Evolutionary conservation across 2,329 filamentous ascomycete genomes (phyloP).

Genomic region (Stemphylium beticola): DNA sequence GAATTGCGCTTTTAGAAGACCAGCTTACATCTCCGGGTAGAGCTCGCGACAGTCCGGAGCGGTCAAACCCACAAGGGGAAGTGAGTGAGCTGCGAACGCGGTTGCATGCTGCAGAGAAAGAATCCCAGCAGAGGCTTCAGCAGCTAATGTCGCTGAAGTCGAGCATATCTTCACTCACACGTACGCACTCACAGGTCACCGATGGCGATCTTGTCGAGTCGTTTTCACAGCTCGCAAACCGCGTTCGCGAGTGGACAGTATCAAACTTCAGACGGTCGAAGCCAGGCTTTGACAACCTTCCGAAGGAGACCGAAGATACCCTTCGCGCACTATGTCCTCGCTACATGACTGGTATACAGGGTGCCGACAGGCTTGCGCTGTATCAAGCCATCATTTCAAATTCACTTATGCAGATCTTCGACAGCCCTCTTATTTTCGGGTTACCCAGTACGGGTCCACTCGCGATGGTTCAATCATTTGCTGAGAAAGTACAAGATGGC

Average conservation of each 20-base stretch:
- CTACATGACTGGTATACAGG: conserved; percentile 15
- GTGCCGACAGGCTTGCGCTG: conserved; percentile 36
- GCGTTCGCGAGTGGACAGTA: conserved; percentile 77
- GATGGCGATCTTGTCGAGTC: conserved; percentile 71
- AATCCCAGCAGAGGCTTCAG: conserved; percentile 60
- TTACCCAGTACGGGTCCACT: conserved; percentile 31
- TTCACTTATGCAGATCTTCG: conserved; percentile 37
- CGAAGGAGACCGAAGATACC: conserved; percentile 21
- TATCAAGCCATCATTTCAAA: conserved; percentile 41
- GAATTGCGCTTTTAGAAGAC: conserved; percentile 34
- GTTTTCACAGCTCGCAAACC: conserved; percentile 68
- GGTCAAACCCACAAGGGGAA: conserved; percentile 21
- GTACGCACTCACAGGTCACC: conserved; percentile 65
- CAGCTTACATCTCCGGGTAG: conserved; percentile 29
- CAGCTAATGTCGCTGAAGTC: conserved; percentile 74
- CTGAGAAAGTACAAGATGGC: conserved; percentile 21
- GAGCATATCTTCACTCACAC: conserved; percentile 71
- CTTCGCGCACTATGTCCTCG: conserved; percentile 26
- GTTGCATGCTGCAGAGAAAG: conserved; percentile 58
- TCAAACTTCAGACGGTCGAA: conserved; percentile 70
- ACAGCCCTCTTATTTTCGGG: conserved; percentile 35
- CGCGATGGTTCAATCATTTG: conserved; percentile 24
- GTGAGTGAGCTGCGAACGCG: conserved; percentile 36
- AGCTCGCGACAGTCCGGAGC: conserved; percentile 2
- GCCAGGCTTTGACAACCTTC: conserved; percentile 44